Base-by-base conservation (phyloP, 148 eudicot genomes). In the Rhododendron ferrugineum region DNA sequence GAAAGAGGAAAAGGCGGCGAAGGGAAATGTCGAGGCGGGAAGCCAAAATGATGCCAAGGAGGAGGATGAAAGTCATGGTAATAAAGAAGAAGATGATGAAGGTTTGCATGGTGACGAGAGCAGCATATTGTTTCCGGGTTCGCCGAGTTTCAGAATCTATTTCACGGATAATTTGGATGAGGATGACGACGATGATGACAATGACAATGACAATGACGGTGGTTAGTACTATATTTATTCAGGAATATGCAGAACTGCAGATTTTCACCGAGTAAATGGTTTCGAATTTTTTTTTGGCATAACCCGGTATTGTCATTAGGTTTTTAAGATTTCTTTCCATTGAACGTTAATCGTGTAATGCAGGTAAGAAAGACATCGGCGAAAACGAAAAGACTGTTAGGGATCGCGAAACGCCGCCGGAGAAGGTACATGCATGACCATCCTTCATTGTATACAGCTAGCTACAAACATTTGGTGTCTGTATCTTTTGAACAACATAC, bases 131-230 rank as follows among this genome's bases (percentile, higher is more conserved):
- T 32, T 22, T 32, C 85, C 70, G 1, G 86, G 86, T 2, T 89
- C 91, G 9, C 93, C 91, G 3, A 91, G 93, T 85, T 91, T 91
- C 64, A 64, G 90, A 86, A 88, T 91, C 11, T 91, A 88, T 84
- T 91, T 89, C n/a, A 85, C 30, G 0, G 78, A 84, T 42, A 68
- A 79, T 79, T 34, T 62, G 46, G 58, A 79, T 3, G 46, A 66
- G 8, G 68, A 60, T n/a, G 87, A 82, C 6, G 76, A 84, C 22
- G 40, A 76, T 3, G 64, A 77, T 40, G 52, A 73, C 52, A 78
- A 40, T 54, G 83, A 73, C 52, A 78, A 40, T 54, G 83, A 34
- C 26, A 79, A 79, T 30, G 11, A 23, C 20, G 79, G 73, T 56
- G 64, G 73, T 82, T 10, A 34, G 82, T 36, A 15, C 60, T 34